Evolutionary conservation across 192 early-diverging fungal genomes (phyloP), one percentile per base, ranked within the genome.

Genomic region (Kappamyces sp.): DNA sequence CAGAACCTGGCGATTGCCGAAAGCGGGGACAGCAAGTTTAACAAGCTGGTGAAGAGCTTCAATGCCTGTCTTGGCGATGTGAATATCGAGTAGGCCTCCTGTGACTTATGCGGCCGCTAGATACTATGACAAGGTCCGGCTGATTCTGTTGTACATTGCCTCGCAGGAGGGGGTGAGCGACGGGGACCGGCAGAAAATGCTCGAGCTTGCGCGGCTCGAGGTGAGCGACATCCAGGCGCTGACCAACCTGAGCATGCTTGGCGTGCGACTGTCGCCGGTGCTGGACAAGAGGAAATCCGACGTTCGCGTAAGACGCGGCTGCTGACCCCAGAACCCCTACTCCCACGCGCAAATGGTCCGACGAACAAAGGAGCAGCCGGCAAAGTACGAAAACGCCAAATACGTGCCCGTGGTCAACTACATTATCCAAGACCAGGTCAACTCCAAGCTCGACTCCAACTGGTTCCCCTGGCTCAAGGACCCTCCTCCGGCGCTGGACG

Each of bases 1-100:
- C 91, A 93, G 63, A 66, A 85, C 22, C 58, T 90, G n/a, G 86
- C 83, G 1, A 86, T 77, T 15, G 88, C 86, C 38, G 81, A 84
- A 62, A 87, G 80, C 3, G 59, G 79, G 5, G 89, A 91, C 30
- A 84, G 82, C 0, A 71, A 70, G 37, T 50, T 68, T 7, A 58
- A 76, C 8, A 85, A 78, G 59, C 62, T 83, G 35, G n/a, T 87
- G 4, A 78, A 14, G 47, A 87, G 47, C 61, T 91, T 34, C 86
- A 90, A 64, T 80, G 87, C 61, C 73, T 77, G 11, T 60, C 67
- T n/a, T n/a, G n/a, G n/a, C n/a, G n/a, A n/a, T n/a, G n/a, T n/a
- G n/a, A n/a, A n/a, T 49, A 72, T 79, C 33, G 69, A 63, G 82
- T 84, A 69, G 9, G 61, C 60, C 2, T 14, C 31, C 2, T 39